Base-by-base conservation (phyloP, 2,329 filamentous ascomycete species). In the Talaromyces atroroseus region DNA sequence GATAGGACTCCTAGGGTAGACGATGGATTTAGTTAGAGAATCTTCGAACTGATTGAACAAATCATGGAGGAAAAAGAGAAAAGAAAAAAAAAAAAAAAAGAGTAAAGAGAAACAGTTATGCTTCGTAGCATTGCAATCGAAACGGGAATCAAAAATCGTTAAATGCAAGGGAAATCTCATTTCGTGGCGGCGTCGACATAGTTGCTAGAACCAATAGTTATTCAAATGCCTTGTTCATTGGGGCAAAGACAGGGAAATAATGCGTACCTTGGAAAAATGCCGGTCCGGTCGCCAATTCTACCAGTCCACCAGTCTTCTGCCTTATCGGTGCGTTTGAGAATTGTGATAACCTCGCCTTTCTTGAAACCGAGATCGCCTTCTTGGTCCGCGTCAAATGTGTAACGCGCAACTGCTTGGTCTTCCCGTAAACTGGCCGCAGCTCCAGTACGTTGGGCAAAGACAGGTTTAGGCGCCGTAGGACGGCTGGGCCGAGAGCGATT, bases 251-350 rank as follows among this genome's bases (percentile, higher is more conserved):
- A 44, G 6, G 21, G 49, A n/a, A n/a, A 47, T 23, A 26, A 50
- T 52, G 66, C 76, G 61, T 75, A 83, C 82, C 89, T 94, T 0
- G 94, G 94, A 74, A 99, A 99, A 62, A 96, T 95, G 38, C 94
- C 94, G 55, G 92, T 89, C 64, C 85, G 82, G 62, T 85, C 82
- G 29, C 92, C 92, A 66, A 96, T 86, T 74, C 88, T 87, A 24
- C 94, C 94, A 18, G 92, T 97, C 94, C 92, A 97, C 92, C 92
- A 97, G 71, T 97, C 92, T 57, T 91, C 92, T 58, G 90, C 88
- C 64, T 88, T 96, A 4, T 97, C 90, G 5, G 92, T 97, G 73
- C 89, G 88, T 78, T 99, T 96, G 57, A 95, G 72, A 57, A 99
- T 91, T 1, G 91, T 96, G 62, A 99, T 96, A 56, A 97, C 74